These are phyloP conservation scores for Gillenia trifoliata DNA, from an alignment of 306 rosid species.

Conservation along the genomic window DNA sequence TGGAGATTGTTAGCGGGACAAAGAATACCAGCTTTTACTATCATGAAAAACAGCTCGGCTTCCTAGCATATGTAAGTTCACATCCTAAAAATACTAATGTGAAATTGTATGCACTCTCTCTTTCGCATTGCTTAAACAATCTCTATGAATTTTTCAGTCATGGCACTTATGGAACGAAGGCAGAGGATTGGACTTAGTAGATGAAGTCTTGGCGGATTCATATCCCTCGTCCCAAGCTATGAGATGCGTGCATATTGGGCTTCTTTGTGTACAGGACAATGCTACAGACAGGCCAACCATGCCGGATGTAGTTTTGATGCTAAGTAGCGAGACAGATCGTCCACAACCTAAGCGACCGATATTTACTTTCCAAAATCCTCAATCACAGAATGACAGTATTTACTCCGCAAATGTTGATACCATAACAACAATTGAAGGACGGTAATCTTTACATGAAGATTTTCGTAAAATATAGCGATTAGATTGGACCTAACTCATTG, in stretches of 20 bases:
- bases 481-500: no score
- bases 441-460: background rate
- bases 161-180: constrained; percentile 17
- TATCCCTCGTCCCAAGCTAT: background rate
- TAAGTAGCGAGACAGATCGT: constrained; percentile 7
- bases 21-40: constrained; percentile 22
- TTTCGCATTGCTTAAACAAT: no score
- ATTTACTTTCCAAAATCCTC: constrained; percentile 6
- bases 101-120: background rate
- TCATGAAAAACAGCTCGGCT: constrained; percentile 4
- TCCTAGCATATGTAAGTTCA: constrained; percentile 27
- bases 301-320: constrained; percentile 17
- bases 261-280: constrained; percentile 27
- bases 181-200: background rate
- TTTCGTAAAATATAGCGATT: background rate
- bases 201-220: background rate
- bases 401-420: background rate
- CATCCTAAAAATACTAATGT: background rate
- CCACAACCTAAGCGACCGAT: constrained; percentile 14
- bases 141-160: background rate
- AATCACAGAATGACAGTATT: background rate
- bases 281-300: constrained; percentile 25
- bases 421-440: background rate
- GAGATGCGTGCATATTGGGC: constrained; percentile 23
- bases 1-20: constrained; percentile 26